A percentile compares a stretch with the other conserved stretches of the same genome.
Evolutionary conservation across 768 basidiomycete species (phyloP).

Genomic region (Stropharia rugosoannulata): DNA sequence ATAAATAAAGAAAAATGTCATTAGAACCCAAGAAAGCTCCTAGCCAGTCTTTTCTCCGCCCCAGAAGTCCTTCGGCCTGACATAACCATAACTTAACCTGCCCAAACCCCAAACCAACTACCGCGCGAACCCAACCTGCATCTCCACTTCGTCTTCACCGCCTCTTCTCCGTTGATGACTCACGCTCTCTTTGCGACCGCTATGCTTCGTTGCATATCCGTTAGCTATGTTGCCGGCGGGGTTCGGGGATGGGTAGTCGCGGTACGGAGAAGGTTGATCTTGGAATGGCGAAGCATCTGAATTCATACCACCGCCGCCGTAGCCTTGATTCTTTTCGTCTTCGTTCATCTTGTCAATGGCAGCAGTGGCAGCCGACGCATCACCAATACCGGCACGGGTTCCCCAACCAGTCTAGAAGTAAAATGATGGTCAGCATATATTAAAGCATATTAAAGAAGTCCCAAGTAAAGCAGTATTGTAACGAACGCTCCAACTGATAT

Average conservation of each 20-base stretch:
- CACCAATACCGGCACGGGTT: constrained; percentile 91
- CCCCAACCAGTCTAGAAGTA: constrained; percentile 82
- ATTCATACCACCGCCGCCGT: constrained; percentile 7
- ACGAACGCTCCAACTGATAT: background rate
- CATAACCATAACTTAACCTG: constrained; percentile 3
- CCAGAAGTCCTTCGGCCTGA: background rate
- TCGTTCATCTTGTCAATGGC: constrained; percentile 45
- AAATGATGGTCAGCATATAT: background rate
- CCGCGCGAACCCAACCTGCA: constrained; percentile 37
- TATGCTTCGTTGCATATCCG: constrained; percentile 19
- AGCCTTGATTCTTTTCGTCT: constrained; percentile 21
- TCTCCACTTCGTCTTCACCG: constrained; percentile 29
- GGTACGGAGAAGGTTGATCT: constrained; percentile 28
- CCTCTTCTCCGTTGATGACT: constrained; percentile 22
- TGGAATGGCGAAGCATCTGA: constrained; percentile 21
- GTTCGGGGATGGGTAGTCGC: constrained; percentile 23
- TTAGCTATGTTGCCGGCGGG: constrained; percentile 18
- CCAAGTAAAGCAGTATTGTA: too few species aligned
- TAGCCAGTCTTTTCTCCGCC: background rate
- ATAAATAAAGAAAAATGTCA: background rate
- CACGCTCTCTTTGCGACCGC: constrained; percentile 12
- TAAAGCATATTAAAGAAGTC: background rate
- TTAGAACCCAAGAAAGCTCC: background rate
- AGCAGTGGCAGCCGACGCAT: constrained; percentile 73
- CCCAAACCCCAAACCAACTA: constrained; percentile 5